These are phyloP conservation scores for Rosa persica DNA, from an alignment of 306 rosid genomes.

Conservation along the genomic window DNA sequence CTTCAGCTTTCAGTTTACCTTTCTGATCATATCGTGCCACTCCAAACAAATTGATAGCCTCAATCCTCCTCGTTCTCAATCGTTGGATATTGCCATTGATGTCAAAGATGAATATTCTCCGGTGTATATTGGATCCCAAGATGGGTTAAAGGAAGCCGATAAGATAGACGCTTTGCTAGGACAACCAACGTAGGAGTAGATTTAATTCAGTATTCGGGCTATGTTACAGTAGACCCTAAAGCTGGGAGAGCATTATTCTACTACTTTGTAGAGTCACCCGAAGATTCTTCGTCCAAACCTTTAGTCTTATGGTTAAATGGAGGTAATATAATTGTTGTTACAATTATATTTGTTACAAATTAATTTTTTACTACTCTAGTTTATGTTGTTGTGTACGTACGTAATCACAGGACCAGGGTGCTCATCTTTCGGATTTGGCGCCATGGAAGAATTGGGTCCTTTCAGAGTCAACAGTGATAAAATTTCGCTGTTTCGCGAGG, in stretches of 20 bases:
- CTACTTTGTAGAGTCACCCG: constrained; percentile 55
- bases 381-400: neutral
- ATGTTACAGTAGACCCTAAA: constrained; percentile 41
- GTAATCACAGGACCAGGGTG: constrained; percentile 65
- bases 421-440: constrained; percentile 65
- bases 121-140: constrained; percentile 24
- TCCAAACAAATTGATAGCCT: constrained; percentile 40
- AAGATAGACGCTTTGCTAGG: constrained; percentile 50
- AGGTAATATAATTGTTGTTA: constrained; percentile 30
- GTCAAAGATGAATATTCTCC: neutral
- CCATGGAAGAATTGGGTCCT: constrained; percentile 68
- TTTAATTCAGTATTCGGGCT: constrained; percentile 55
- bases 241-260: constrained; percentile 55
- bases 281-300: constrained; percentile 41
- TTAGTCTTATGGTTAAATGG: constrained; percentile 51
- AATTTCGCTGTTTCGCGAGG: constrained; percentile 41
- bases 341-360: neutral
- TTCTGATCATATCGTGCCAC: neutral
- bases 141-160: constrained; percentile 36
- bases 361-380: too few relatives aligned
- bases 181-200: constrained; percentile 43
- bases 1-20: constrained; percentile 18
- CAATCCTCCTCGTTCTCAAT: neutral
- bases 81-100: constrained; percentile 23
- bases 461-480: constrained; percentile 56